Conservation (phyloP, 768 basidiomycete genomes). For the Trametes gibbosa region DNA sequence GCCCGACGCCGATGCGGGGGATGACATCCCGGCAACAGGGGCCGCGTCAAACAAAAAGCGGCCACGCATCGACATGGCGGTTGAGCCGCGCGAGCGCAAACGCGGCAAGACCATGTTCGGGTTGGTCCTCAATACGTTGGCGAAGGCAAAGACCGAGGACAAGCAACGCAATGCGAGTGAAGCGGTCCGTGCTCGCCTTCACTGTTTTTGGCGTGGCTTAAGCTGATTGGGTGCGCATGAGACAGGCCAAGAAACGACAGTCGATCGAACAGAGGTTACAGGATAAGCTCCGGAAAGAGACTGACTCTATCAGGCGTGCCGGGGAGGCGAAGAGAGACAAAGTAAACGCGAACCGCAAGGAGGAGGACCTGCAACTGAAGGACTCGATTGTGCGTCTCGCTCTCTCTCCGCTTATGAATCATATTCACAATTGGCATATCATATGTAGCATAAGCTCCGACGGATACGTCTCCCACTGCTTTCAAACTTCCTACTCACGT, state of each 20-base stretch:
- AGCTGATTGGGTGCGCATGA: not conserved
- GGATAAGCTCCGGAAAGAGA: conserved; percentile 80
- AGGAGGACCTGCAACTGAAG: conserved; percentile 78
- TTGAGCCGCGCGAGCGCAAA: conserved; percentile 62
- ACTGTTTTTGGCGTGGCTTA: not conserved
- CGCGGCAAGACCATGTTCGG: conserved; percentile 90
- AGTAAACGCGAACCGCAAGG: conserved; percentile 68
- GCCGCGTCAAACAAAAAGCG: conserved; percentile 47
- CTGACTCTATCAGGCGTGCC: conserved; percentile 79
- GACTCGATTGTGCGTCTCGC: conserved; percentile 67
- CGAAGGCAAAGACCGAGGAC: conserved; percentile 86
- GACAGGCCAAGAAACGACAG: conserved; percentile 79
- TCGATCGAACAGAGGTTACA: conserved; percentile 83
- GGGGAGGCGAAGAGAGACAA: conserved; percentile 88
- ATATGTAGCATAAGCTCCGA: conserved; percentile 65
- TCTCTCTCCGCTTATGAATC: not conserved
- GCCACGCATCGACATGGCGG: conserved; percentile 68
- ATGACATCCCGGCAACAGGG: conserved; percentile 9
- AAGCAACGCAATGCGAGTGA: conserved; percentile 83
- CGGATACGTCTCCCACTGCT: conserved; percentile 68
- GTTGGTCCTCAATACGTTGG: conserved; percentile 76
- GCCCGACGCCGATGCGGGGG: conserved; percentile 27
- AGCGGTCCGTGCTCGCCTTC: conserved; percentile 48
- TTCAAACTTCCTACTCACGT: conserved; percentile 73
- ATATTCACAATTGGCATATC: not conserved